Evolutionary conservation across 495 filamentous ascomycete genomes (phyloP).

Genomic region (Parachaetomium inaequale): DNA sequence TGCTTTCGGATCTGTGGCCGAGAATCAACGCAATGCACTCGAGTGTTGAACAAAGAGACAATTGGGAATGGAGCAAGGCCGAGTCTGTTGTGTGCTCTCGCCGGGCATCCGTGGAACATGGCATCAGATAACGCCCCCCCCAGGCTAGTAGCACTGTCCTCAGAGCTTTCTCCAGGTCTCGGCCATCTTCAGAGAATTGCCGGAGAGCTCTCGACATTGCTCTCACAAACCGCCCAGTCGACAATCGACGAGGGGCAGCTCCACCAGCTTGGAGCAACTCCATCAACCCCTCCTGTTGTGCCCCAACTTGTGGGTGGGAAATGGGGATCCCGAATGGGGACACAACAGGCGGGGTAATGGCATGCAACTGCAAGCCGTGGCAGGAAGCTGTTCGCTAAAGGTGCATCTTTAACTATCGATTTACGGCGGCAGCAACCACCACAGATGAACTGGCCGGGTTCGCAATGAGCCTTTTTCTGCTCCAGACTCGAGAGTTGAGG

Average conservation of each 20-base stretch:
- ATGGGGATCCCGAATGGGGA: slow-evolving; percentile 21
- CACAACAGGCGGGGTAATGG: slow-evolving; percentile 29
- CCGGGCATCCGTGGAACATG: background rate
- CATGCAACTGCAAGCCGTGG: background rate
- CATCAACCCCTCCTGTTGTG: slow-evolving; percentile 12
- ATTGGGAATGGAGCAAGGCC: background rate
- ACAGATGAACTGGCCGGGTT: background rate
- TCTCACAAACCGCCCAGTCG: background rate
- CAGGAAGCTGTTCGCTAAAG: background rate
- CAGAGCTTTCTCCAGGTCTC: too few relatives aligned
- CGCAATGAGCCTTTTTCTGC: background rate
- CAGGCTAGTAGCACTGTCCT: too few relatives aligned
- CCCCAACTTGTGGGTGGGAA: slow-evolving; percentile 1
- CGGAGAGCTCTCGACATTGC: background rate
- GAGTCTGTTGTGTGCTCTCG: background rate
- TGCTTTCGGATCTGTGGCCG: background rate
- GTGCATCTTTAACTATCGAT: background rate
- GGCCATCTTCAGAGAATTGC: background rate
- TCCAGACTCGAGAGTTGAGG: background rate
- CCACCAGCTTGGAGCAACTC: background rate
- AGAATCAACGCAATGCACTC: background rate
- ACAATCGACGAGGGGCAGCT: background rate
- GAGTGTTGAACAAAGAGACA: background rate
- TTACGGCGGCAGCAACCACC: background rate
- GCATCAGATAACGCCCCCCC: background rate